A percentile compares a stretch with the other conserved stretches of the same genome.
These are phyloP conservation scores for Emericellopsis cladophorae DNA, from an alignment of 2,329 filamentous ascomycete genomes.

Conservation along the genomic window DNA sequence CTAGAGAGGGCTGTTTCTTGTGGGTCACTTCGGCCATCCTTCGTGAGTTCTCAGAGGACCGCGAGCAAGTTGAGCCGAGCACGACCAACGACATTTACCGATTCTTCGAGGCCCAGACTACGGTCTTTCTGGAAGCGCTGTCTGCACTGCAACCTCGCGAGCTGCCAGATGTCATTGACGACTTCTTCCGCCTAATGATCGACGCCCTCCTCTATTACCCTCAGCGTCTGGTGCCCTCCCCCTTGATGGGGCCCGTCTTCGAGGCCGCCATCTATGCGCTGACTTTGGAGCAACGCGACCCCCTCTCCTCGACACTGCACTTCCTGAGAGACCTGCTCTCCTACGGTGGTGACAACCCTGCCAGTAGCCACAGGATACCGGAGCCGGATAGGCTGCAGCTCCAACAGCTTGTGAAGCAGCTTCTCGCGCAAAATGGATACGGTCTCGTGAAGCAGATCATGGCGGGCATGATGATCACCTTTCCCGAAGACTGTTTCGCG, in stretches of 20 bases:
- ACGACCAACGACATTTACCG: conserved; percentile 81
- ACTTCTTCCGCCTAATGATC: conserved; percentile 87
- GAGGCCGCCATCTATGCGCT: conserved; percentile 78
- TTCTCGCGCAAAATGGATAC: conserved; percentile 61
- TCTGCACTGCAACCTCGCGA: conserved; percentile 67
- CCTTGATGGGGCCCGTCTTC: conserved; percentile 70
- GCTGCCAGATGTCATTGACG: conserved; percentile 77
- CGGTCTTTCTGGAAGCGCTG: conserved; percentile 78
- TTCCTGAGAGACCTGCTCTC: conserved; percentile 85
- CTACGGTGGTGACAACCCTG: conserved; percentile 69
- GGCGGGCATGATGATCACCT: conserved; percentile 98
- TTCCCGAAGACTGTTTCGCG: conserved; percentile 88
- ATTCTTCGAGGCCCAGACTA: conserved; percentile 90
- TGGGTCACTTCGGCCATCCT: conserved; percentile 95
- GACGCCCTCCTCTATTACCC: conserved; percentile 93
- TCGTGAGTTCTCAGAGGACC: conserved; percentile 85
- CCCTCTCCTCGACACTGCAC: conserved; percentile 80
- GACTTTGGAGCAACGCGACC: conserved; percentile 81
- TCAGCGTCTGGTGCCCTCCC: conserved; percentile 66
- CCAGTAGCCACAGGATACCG: conserved; percentile 43
- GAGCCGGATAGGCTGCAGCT: conserved; percentile 55
- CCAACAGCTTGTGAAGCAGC: conserved; percentile 57
- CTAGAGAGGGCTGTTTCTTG: conserved; percentile 91
- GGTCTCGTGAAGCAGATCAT: conserved; percentile 76
- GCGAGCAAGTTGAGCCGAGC: conserved; percentile 69